Percentiles rank a stretch among this genome's conserved stretches.
phyloP scores from a whole-genome alignment of 495 filamentous ascomycete species.

The Immersiella caudata region DNA sequence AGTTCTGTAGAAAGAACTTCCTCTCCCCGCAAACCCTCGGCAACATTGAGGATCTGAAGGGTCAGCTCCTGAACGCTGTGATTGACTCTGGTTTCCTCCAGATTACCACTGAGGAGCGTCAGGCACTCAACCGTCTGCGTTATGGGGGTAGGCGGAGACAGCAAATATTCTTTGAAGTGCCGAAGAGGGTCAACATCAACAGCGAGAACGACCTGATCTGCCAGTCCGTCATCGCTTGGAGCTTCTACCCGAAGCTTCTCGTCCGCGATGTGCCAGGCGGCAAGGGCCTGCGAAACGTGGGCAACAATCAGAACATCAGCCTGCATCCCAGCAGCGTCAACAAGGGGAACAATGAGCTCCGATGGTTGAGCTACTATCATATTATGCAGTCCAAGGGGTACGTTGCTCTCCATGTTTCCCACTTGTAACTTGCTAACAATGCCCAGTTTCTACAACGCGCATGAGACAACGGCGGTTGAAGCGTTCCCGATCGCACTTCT shows the following conservation, averaged over 20 bases:
- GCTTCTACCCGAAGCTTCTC: conserved; percentile 93
- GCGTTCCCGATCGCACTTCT: conserved; percentile 80
- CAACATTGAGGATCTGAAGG: conserved; percentile 93
- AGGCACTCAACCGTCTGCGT: conserved; percentile 60
- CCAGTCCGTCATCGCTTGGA: conserved; percentile 81
- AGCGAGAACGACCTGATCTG: conserved; percentile 76
- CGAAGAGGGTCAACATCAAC: conserved; percentile 70
- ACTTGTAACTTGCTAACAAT: neutral
- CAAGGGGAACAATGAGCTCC: conserved; percentile 65
- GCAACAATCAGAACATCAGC: conserved; percentile 85
- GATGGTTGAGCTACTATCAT: conserved; percentile 89
- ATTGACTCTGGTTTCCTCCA: conserved; percentile 80
- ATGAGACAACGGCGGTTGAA: conserved; percentile 82
- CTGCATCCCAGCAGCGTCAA: conserved; percentile 87
- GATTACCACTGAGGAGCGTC: conserved; percentile 69
- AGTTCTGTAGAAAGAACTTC: conserved; percentile 92
- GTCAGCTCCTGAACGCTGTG: conserved; percentile 78
- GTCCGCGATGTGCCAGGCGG: conserved; percentile 65
- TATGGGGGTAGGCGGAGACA: conserved; percentile 55
- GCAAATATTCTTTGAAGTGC: conserved; percentile 77
- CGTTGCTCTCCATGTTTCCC: conserved; percentile 28
- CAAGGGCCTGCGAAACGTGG: conserved; percentile 85
- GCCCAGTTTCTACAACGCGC: conserved; percentile 74
- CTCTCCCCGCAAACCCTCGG: conserved; percentile 78
- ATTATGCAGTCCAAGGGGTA: conserved; percentile 90